phyloP scores from a whole-genome alignment of 1,284 basidiomycete species.

The Violaceomyces palustris region DNA sequence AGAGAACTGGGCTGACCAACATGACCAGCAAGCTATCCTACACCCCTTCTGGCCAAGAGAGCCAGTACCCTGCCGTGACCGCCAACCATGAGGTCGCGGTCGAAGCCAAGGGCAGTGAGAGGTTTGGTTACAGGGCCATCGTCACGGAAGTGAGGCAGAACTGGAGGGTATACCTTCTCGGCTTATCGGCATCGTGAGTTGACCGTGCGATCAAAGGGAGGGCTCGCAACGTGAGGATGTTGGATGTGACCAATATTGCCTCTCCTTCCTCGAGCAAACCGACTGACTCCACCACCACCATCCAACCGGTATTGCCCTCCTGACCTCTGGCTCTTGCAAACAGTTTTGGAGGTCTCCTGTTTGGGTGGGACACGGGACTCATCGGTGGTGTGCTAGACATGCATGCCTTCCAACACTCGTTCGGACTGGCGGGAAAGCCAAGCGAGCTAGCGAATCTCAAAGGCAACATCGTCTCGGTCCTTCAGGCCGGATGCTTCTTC shows the following conservation, averaged over 20 bases:
- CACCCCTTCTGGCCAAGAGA: no score
- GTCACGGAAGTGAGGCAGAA: constrained; percentile 13
- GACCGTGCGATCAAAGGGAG: no score
- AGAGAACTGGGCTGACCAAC: no score
- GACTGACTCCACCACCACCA: no score
- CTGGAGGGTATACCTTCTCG: constrained; percentile 26
- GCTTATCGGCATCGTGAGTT: constrained; percentile 13
- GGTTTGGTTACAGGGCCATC: constrained; percentile 6
- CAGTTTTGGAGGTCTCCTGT: constrained; percentile 24
- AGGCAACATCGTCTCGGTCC: constrained; percentile 45
- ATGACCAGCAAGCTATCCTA: no score
- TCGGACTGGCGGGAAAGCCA: constrained; percentile 8
- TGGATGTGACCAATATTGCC: no score
- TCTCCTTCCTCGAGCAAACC: no score
- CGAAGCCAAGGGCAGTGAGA: constrained; percentile 2
- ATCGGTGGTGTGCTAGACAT: constrained; percentile 28
- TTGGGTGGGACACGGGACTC: constrained; percentile 27
- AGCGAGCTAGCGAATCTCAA: constrained; percentile 23
- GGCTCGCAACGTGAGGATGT: no score
- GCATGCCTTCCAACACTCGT: constrained; percentile 21
- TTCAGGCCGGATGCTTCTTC: constrained; percentile 46
- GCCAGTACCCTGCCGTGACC: no score
- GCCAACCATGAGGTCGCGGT: constrained; percentile 1
- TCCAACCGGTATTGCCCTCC: no score
- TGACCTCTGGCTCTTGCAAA: no score